These are phyloP conservation scores for Misopates orontium DNA, from an alignment of 257 asterid species.

Conservation along the genomic window DNA sequence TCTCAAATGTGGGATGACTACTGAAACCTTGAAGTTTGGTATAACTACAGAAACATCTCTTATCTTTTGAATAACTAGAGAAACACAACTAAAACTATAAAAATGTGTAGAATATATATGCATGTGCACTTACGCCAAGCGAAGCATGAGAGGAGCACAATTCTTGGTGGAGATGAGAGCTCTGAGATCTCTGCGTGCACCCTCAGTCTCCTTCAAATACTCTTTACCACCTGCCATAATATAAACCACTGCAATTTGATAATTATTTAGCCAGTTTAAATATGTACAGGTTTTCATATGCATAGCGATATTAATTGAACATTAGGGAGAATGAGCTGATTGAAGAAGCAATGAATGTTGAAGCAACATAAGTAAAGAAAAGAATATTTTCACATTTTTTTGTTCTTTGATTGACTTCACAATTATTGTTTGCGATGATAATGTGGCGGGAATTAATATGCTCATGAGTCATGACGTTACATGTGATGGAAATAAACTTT, in stretches of 20 bases:
- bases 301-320: neutral
- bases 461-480: too few species aligned
- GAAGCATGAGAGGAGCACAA: conserved; percentile 68
- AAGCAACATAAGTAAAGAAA: conserved; percentile 36
- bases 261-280: neutral
- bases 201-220: conserved; percentile 51
- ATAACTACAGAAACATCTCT: too few species aligned
- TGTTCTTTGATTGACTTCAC: conserved; percentile 4
- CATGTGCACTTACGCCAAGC: conserved; percentile 62
- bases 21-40: too few species aligned
- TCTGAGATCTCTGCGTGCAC: conserved; percentile 49
- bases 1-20: too few species aligned
- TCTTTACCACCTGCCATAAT: conserved; percentile 22
- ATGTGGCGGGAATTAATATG: neutral
- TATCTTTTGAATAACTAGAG: too few species aligned
- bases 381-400: conserved; percentile 22
- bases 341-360: conserved; percentile 32
- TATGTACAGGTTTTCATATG: conserved; percentile 3
- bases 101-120: too few species aligned
- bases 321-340: neutral
- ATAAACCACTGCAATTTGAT: neutral
- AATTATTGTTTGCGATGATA: neutral
- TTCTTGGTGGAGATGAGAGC: conserved; percentile 49
- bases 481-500: too few species aligned
- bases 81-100: too few species aligned